Percentiles rank a stretch among this genome's conserved stretches.
phyloP scores from a whole-genome alignment of 1,139 yeast genomes.

The Lodderomyces metapsilosis region DNA sequence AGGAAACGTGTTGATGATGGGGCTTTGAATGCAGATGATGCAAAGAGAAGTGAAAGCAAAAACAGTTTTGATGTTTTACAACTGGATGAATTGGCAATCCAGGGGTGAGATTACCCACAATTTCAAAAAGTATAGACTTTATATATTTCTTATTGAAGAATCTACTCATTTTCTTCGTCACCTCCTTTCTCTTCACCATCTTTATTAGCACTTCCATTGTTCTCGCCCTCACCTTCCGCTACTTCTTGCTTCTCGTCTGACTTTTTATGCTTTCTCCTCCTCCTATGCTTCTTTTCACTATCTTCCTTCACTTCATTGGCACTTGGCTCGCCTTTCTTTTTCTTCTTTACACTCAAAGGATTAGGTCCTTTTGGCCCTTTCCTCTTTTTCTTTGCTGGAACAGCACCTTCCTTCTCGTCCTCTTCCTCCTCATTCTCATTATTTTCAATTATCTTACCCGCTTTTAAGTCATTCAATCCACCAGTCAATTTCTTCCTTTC shows the following conservation, averaged over 20 bases:
- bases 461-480: constrained; percentile 67
- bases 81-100: constrained; percentile 10
- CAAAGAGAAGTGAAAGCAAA: constrained; percentile 6
- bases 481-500: constrained; percentile 69
- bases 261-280: constrained; percentile 38
- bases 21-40: background rate
- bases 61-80: constrained; percentile 20
- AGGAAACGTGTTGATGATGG: background rate
- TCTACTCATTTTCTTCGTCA: too few species aligned
- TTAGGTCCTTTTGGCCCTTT: constrained; percentile 80
- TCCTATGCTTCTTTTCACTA: constrained; percentile 20
- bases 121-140: background rate
- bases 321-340: constrained; percentile 33
- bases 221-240: constrained; percentile 9
- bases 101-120: background rate
- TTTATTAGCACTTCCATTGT: constrained; percentile 8
- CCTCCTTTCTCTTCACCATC: too few species aligned
- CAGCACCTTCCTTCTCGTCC: constrained; percentile 20
- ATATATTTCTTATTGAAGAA: too few species aligned
- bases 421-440: constrained; percentile 18
- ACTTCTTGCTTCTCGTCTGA: constrained; percentile 9
- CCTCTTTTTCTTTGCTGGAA: constrained; percentile 40
- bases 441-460: constrained; percentile 28
- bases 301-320: constrained; percentile 10
- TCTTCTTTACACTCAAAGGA: constrained; percentile 78